Evolutionary conservation across 371 early-diverging fungal genomes (phyloP).

Genomic region (Lichtheimia ramosa): DNA sequence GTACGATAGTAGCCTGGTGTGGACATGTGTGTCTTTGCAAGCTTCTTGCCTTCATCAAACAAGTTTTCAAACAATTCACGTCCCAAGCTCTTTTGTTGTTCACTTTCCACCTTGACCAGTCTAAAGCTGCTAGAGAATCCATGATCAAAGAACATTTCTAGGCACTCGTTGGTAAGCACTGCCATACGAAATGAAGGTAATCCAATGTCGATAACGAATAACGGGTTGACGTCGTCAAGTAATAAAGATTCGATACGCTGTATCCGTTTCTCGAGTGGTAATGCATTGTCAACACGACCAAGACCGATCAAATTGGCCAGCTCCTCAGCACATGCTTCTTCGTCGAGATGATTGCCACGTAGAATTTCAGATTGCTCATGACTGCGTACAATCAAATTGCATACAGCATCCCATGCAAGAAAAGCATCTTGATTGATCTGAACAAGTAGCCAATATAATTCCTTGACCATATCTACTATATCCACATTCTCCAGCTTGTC

Average conservation of each 20-base stretch:
- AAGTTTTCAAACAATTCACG: constrained; percentile 61
- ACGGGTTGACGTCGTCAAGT: background rate
- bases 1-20: constrained; percentile 1
- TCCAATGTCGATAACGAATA: constrained; percentile 21
- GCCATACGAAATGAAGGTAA: constrained; percentile 57
- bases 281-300: constrained; percentile 1
- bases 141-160: constrained; percentile 71
- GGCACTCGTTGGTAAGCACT: constrained; percentile 63
- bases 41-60: constrained; percentile 54
- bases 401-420: constrained; percentile 57
- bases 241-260: constrained; percentile 10
- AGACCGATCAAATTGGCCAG: constrained; percentile 12
- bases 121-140: constrained; percentile 64
- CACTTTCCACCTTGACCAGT: constrained; percentile 58
- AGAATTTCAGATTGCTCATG: constrained; percentile 58
- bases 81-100: constrained; percentile 52
- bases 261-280: constrained; percentile 15
- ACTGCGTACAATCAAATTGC: constrained; percentile 59
- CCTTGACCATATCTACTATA: constrained; percentile 79
- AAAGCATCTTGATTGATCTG: constrained; percentile 44
- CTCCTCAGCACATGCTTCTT: constrained; percentile 8
- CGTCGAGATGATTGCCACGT: constrained; percentile 15
- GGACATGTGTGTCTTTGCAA: constrained; percentile 26
- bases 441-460: constrained; percentile 68
- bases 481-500: constrained; percentile 70